These are phyloP conservation scores for Arxiozyma slooffiae DNA, from an alignment of 1,139 yeast species.

Conservation along the genomic window DNA sequence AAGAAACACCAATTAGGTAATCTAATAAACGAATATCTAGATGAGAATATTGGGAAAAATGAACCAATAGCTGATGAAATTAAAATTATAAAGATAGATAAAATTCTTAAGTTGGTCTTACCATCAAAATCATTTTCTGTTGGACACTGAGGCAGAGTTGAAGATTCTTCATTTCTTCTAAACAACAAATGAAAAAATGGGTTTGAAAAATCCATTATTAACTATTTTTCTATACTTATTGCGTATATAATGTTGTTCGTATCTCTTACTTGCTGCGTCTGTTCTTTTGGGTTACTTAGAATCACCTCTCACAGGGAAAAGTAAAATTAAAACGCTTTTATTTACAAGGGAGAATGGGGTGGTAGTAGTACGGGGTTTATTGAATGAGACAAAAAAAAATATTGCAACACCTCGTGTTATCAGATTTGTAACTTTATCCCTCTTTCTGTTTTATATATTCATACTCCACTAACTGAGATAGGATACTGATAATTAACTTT, in stretches of 20 bases:
- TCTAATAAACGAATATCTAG: slow-evolving; percentile 43
- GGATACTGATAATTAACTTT: too few species aligned
- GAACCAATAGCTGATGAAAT: slow-evolving; percentile 50
- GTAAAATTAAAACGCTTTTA: too few species aligned
- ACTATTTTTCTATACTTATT: not conserved
- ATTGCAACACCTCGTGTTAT: not conserved
- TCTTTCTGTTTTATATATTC: too few species aligned
- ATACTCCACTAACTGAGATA: too few species aligned
- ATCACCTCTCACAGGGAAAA: not conserved
- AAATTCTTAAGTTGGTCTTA: slow-evolving; percentile 45
- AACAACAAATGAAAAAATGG: slow-evolving; percentile 3
- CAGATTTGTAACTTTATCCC: not conserved
- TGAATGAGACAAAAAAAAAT: too few species aligned
- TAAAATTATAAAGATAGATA: slow-evolving; percentile 51
- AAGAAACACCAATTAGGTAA: slow-evolving; percentile 53
- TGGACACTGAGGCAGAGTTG: not conserved
- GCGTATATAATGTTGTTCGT: not conserved
- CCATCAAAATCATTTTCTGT: slow-evolving; percentile 32
- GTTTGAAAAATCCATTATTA: not conserved
- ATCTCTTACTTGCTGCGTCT: not conserved
- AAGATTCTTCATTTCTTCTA: slow-evolving; percentile 4
- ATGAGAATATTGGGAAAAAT: slow-evolving; percentile 50
- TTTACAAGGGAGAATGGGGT: not conserved
- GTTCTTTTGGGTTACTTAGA: not conserved
- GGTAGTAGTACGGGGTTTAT: too few species aligned